These are phyloP conservation scores for Metarhizium sp. DNA, from an alignment of 2,329 filamentous ascomycete species.

Conservation along the genomic window DNA sequence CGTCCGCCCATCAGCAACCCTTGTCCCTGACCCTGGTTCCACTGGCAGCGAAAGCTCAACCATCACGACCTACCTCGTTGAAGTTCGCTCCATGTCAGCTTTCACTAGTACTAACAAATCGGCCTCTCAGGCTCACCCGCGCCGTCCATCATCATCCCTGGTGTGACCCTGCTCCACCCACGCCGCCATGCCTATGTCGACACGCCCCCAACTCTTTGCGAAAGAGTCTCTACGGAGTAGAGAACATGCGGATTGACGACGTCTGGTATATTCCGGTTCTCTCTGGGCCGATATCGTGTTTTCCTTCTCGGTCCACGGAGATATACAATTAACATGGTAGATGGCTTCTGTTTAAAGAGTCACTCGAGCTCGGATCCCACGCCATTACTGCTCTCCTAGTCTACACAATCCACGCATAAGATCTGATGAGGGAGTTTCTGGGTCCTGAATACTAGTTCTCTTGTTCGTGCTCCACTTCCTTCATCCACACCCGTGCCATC, in stretches of 20 bases:
- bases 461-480: background rate
- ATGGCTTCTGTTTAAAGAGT: too few relatives aligned
- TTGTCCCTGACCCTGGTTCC: background rate
- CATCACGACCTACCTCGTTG: background rate
- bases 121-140: background rate
- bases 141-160: background rate
- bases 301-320: too few relatives aligned
- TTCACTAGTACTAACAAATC: background rate
- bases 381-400: background rate
- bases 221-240: background rate
- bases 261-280: background rate
- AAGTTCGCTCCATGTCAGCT: background rate
- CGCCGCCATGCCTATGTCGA: slow-evolving; percentile 1
- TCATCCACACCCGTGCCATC: background rate
- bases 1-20: background rate
- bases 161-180: slow-evolving; percentile 8
- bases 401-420: background rate
- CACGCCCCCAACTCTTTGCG: slow-evolving; percentile 2
- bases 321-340: too few relatives aligned
- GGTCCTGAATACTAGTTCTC: background rate
- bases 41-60: background rate
- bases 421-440: background rate
- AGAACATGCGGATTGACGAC: background rate
- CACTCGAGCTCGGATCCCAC: too few relatives aligned
- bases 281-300: too few relatives aligned